phyloP scores from a whole-genome alignment of 768 basidiomycete genomes.

The Asterophora lycoperdoides region DNA sequence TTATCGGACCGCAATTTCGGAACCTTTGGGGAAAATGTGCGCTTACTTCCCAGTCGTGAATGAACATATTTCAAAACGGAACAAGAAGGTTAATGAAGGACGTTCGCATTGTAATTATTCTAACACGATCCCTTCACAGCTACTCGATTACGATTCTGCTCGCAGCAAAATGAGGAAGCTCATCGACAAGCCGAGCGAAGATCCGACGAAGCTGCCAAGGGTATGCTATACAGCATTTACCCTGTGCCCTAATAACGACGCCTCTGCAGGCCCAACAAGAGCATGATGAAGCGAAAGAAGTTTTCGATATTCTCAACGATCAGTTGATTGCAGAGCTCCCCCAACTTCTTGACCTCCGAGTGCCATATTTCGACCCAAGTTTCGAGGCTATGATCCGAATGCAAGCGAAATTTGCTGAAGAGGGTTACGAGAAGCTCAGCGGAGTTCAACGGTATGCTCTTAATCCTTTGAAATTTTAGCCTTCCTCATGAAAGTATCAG shows the following conservation, averaged over 20 bases:
- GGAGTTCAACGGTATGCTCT: constrained; percentile 76
- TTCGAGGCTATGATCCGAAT: constrained; percentile 99
- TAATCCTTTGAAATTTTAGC: constrained; percentile 2
- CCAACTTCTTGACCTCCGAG: constrained; percentile 87
- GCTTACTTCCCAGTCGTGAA: constrained; percentile 93
- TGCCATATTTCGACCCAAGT: constrained; percentile 97
- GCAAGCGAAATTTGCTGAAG: constrained; percentile 97
- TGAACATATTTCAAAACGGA: constrained; percentile 88
- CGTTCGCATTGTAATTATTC: not conserved
- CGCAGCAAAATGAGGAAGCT: constrained; percentile 86
- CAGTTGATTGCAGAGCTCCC: constrained; percentile 91
- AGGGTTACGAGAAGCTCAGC: constrained; percentile 95
- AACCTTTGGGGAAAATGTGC: constrained; percentile 95
- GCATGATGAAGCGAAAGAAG: constrained; percentile 89
- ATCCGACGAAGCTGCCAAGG: constrained; percentile 85
- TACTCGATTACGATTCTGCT: constrained; percentile 93
- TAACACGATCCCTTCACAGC: constrained; percentile 31
- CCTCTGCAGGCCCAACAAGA: constrained; percentile 84
- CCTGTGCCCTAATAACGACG: not conserved
- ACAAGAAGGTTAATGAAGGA: constrained; percentile 74
- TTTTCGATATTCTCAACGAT: constrained; percentile 90
- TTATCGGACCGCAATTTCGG: constrained; percentile 90
- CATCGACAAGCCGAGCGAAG: constrained; percentile 89
- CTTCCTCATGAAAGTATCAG: constrained; percentile 32
- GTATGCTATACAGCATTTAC: not conserved